phyloP scores from a whole-genome alignment of 257 asterid species.

The Nicotiana tabacum region DNA sequence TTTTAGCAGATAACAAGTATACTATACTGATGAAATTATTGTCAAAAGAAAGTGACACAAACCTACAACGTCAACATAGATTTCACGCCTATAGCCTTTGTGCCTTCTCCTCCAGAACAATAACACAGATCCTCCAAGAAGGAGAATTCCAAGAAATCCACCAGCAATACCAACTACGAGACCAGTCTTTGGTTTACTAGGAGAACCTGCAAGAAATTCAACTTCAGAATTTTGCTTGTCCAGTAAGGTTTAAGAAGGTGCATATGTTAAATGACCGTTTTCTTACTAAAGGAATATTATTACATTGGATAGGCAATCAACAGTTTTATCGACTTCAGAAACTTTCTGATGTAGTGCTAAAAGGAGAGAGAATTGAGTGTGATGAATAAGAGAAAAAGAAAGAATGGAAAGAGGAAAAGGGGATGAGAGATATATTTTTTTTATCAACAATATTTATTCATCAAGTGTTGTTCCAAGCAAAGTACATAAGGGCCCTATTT shows the following conservation, averaged over 20 bases:
- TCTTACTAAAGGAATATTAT: neutral
- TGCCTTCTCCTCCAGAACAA: constrained; percentile 51
- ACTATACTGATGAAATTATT: neutral
- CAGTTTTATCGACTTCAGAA: constrained; percentile 3
- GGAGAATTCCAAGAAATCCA: constrained; percentile 50
- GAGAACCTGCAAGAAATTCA: constrained; percentile 39
- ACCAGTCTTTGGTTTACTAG: constrained; percentile 61
- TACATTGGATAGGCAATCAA: neutral
- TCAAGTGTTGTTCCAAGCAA: constrained; percentile 5
- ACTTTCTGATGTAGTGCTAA: neutral
- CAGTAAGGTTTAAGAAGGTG: neutral
- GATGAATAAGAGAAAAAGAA: neutral
- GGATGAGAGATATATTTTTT: neutral
- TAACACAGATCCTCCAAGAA: constrained; percentile 55
- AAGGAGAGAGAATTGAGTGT: neutral
- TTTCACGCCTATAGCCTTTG: constrained; percentile 64
- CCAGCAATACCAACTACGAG: constrained; percentile 59
- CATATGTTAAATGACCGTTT: neutral
- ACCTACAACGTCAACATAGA: constrained; percentile 92
- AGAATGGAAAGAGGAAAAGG: neutral
- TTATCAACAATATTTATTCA: neutral
- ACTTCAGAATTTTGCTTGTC: neutral
- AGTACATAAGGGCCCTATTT: neutral
- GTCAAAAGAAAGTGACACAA: constrained; percentile 16
- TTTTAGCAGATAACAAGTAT: neutral